Evolutionary conservation across 2,329 filamentous ascomycete genomes (phyloP).

Genomic region (Capronia americana): DNA sequence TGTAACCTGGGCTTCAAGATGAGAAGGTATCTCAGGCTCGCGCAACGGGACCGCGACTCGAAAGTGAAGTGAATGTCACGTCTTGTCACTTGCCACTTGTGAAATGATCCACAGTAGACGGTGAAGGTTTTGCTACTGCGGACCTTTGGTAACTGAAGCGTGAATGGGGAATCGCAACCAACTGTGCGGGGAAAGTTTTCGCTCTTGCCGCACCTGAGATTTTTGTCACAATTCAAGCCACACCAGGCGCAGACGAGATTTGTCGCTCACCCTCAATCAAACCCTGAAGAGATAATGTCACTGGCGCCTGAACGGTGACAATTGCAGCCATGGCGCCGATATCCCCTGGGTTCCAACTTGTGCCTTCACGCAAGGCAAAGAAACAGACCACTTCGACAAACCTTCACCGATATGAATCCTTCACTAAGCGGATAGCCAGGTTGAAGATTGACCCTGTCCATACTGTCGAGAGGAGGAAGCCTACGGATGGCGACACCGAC

Average conservation of each 20-base stretch:
- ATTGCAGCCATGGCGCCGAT: slow-evolving; percentile 52
- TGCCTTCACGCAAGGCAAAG: slow-evolving; percentile 71
- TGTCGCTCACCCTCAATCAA: neutral
- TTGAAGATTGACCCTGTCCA: slow-evolving; percentile 93
- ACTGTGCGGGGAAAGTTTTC: slow-evolving; percentile 15
- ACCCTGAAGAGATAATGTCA: neutral
- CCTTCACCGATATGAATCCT: slow-evolving; percentile 89
- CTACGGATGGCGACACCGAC: slow-evolving; percentile 76
- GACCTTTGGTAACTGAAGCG: neutral
- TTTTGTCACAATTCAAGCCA: neutral
- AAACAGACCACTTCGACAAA: slow-evolving; percentile 72
- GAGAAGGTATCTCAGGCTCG: neutral
- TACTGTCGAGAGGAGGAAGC: slow-evolving; percentile 72
- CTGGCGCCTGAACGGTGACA: neutral
- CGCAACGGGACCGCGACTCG: neutral
- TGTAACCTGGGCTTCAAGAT: neutral
- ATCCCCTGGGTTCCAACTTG: slow-evolving; percentile 70
- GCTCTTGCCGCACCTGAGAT: neutral
- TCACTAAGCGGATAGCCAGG: slow-evolving; percentile 86
- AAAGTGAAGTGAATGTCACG: neutral
- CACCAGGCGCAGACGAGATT: neutral
- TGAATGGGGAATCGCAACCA: neutral
- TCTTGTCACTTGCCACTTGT: neutral
- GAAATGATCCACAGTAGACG: neutral
- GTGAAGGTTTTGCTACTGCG: neutral